Evolutionary conservation across 2,329 filamentous ascomycete genomes (phyloP), one percentile per base, ranked within the genome.

Genomic region (Phyllosticta citriasiana): DNA sequence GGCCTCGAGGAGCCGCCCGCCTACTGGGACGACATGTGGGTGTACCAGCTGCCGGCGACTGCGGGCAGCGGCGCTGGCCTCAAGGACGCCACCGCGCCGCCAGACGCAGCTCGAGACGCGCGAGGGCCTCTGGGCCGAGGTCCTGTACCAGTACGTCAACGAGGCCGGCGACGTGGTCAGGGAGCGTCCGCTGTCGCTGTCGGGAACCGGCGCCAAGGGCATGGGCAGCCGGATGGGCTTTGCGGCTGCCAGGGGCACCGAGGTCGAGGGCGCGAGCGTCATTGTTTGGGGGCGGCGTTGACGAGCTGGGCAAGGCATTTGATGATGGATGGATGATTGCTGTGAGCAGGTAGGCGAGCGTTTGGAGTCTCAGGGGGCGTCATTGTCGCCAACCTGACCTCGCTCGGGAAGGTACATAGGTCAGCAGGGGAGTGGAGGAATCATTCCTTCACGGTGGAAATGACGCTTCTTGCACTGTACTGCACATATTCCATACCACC

Each of bases 271-370:
- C 3, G 77, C 75, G 57, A 78, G 72, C 14, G 73, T 80, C 6
- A 71, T 83, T 2, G 65, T 82, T 12, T 84, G 81, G 81, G n/a
- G 82, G 81, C n/a, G 81, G 82, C 0, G 63, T 76, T 3, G 77
- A 78, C 65, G 73, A 70, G 0, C 69, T 75, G 47, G 77, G 78
- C 2, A 73, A 73, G 54, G 64, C 74, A 2, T 57, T 74, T 16
- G 66, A 69, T n/a, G 75, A 77, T 68, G 76, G 76, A 4, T 72
- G 74, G 69, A 64, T 78, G 67, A 63, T 78, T n/a, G 76, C 71
- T 35, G 71, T 77, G 6, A 72, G 73, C 26, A 65, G 71, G 63
- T 74, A 55, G 54, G 24, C 7, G 53, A 9, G 19, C 19, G 19
- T 22, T 22, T 22, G 19, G 19, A 22, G 19, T 22, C 19, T 22